Conservation (phyloP, 1,284 basidiomycete genomes). For the Tylopilus orsonianus region DNA sequence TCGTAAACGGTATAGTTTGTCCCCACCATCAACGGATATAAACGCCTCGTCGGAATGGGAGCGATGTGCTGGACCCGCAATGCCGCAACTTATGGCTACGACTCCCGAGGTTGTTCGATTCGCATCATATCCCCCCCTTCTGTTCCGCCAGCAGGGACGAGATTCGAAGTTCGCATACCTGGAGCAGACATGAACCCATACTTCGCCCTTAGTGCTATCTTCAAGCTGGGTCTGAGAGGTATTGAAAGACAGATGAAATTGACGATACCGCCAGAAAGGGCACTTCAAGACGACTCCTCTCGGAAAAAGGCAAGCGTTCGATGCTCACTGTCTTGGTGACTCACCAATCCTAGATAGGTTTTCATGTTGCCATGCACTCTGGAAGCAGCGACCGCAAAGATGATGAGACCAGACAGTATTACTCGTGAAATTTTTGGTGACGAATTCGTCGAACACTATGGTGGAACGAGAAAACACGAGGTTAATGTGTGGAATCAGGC, state of each 20-base stretch:
- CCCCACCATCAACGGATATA: slow-evolving; percentile 97
- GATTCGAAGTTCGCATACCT: slow-evolving; percentile 91
- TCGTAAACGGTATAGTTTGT: slow-evolving; percentile 57
- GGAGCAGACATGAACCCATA: slow-evolving; percentile 96
- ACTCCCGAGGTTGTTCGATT: slow-evolving; percentile 89
- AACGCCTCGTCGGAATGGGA: slow-evolving; percentile 92
- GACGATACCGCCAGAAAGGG: slow-evolving; percentile 72
- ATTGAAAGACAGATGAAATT: slow-evolving; percentile 77
- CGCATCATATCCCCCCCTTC: slow-evolving; percentile 91
- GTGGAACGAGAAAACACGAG: slow-evolving; percentile 89
- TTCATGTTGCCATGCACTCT: slow-evolving; percentile 76
- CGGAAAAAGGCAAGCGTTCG: slow-evolving; percentile 35
- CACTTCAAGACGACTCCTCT: slow-evolving; percentile 29
- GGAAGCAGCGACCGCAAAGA: slow-evolving; percentile 74
- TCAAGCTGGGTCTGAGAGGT: slow-evolving; percentile 83
- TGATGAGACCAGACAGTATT: slow-evolving; percentile 77
- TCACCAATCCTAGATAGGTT: slow-evolving; percentile 40
- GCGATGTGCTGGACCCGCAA: slow-evolving; percentile 96
- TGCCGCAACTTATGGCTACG: slow-evolving; percentile 91
- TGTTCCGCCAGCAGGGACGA: slow-evolving; percentile 75
- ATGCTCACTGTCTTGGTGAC: background rate
- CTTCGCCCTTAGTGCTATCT: slow-evolving; percentile 84
- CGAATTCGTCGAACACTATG: slow-evolving; percentile 91
- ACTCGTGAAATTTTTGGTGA: slow-evolving; percentile 87
- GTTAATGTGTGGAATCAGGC: slow-evolving; percentile 84